These are phyloP conservation scores for Moricandia arvensis DNA, from an alignment of 345 rosid genomes.

Conservation along the genomic window DNA sequence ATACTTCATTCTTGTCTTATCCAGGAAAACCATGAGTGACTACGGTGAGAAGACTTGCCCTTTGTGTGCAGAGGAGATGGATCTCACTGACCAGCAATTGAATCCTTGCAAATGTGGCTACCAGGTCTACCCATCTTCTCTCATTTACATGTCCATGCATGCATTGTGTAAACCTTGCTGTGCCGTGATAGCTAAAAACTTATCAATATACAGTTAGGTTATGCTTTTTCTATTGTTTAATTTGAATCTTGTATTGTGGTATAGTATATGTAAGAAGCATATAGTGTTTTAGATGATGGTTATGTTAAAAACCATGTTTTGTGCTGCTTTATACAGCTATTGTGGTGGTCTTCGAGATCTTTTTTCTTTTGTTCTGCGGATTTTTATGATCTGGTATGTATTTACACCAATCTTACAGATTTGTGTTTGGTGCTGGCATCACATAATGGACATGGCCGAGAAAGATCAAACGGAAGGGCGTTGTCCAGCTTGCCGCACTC, in stretches of 20 bases:
- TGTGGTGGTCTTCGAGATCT: neutral
- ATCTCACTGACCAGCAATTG: constrained; percentile 85
- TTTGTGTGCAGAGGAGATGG: constrained; percentile 94
- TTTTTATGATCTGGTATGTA: constrained; percentile 5
- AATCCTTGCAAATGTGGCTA: constrained; percentile 97
- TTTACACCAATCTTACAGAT: constrained; percentile 44
- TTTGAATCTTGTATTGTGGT: neutral
- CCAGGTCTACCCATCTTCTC: constrained; percentile 49
- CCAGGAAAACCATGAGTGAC: constrained; percentile 68
- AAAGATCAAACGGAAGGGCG: constrained; percentile 83
- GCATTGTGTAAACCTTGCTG: neutral
- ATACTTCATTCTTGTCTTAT: neutral
- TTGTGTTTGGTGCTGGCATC: constrained; percentile 99
- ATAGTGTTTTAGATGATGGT: neutral
- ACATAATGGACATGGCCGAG: constrained; percentile 93
- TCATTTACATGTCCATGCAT: neutral
- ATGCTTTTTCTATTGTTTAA: neutral
- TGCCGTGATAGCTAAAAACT: too few relatives aligned
- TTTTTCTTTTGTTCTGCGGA: neutral
- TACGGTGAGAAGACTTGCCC: constrained; percentile 87
- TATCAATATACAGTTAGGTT: too few relatives aligned
- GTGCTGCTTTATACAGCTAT: neutral
- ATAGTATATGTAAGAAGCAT: neutral
- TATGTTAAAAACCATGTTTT: neutral
- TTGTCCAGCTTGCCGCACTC: constrained; percentile 87